These are phyloP conservation scores for Gigaspora rosea DNA, from an alignment of 192 early-diverging fungal genomes.

Conservation along the genomic window DNA sequence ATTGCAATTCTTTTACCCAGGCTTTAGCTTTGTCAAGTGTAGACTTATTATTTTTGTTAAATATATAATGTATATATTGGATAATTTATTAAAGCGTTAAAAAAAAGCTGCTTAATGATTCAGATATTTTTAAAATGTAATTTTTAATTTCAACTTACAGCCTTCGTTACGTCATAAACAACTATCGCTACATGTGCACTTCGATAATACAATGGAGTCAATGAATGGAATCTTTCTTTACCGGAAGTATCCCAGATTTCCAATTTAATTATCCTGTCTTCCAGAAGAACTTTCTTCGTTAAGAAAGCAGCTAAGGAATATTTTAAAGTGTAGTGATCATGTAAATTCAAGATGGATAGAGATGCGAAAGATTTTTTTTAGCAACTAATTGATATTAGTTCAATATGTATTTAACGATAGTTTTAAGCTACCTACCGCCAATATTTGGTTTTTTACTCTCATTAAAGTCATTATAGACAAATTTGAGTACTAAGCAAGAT, in stretches of 20 bases:
- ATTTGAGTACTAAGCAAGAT: conserved; percentile 91
- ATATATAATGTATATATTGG: too few relatives aligned
- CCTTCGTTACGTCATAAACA: conserved; percentile 93
- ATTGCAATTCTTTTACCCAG: conserved; percentile 96
- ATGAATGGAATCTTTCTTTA: conserved; percentile 96
- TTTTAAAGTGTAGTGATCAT: not conserved
- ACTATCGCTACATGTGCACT: conserved; percentile 97
- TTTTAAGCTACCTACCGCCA: conserved; percentile 58
- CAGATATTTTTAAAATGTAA: not conserved
- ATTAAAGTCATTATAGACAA: conserved; percentile 92
- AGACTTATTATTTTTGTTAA: conserved; percentile 48
- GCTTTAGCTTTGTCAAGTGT: conserved; percentile 92
- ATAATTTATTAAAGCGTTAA: too few relatives aligned
- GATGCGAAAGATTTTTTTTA: not conserved
- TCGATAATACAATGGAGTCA: conserved; percentile 97
- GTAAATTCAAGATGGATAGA: not conserved
- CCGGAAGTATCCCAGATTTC: conserved; percentile 93
- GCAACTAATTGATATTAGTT: not conserved
- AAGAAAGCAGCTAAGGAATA: conserved; percentile 69
- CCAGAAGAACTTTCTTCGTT: conserved; percentile 91
- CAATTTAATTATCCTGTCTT: conserved; percentile 81
- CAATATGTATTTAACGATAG: not conserved
- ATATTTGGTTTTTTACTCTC: conserved; percentile 99
- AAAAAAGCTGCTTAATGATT: too few relatives aligned
- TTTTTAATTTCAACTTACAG: conserved; percentile 42